Base-by-base conservation (phyloP, 1,284 basidiomycete species). In the Exobasidium cylindrosporum region DNA sequence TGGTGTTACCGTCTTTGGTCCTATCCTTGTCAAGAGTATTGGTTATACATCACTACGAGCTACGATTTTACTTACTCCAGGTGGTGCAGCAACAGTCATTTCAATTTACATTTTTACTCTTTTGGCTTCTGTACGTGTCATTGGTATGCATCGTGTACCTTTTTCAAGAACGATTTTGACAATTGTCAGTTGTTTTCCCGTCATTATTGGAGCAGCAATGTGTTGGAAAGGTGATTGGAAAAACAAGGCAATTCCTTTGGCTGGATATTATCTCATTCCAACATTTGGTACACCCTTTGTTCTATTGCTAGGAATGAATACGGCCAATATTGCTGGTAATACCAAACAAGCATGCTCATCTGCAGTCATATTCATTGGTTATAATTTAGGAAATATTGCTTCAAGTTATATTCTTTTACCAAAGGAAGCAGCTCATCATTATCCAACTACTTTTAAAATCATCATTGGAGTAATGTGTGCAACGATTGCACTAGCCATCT, bases 281-380 rank as follows among this genome's bases (percentile, higher is more conserved):
- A 77, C 80, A 21, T 84, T 84, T 62, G 83, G 83, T 1, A 82
- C 83, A 1, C 83, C 83, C 4, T 83, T 82, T 59, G 83, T 83
- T 26, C 72, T 82, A 7, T 78, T 83, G 54, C 79, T 84, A 26
- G 77, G 83, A 4, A 68, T 83, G 3, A 80, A 81, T 2, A 75
- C 81, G 1, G 77, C 81, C 31, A 84, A 84, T 67, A 78, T 82
- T 3, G 80, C 81, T 0, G 83, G 83, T 14, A 73, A 80, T 0
- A 84, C 83, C 11, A 84, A 84, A 68, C 83, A 83, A 65, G 80
- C 82, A 10, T 76, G 82, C 32, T 73, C 80, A 0, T 70, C 66
- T 5, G 81, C 73, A 0, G 76, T 77, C 29, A 81, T 82, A 65
- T 83, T 83, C 56, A 63, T 82, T 17, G 82, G 81, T 6, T 83